phyloP scores from a whole-genome alignment of 306 rosid genomes.

The Begonia loranthoides region DNA sequence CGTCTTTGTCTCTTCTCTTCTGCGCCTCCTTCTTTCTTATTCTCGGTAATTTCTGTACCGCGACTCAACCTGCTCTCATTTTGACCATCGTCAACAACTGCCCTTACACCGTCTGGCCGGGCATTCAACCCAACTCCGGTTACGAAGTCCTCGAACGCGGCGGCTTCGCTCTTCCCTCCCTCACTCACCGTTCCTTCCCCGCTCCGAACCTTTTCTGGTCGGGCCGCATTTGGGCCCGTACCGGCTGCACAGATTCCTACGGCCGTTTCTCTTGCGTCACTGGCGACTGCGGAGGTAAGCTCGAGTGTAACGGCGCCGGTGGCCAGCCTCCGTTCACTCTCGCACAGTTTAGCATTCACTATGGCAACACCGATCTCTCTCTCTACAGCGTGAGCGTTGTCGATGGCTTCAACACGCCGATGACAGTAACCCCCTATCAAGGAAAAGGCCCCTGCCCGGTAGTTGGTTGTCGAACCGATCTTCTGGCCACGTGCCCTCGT shows the following conservation, averaged over 20 bases:
- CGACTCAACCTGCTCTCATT: slow-evolving; percentile 12
- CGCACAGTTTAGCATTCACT: slow-evolving; percentile 54
- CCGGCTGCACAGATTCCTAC: slow-evolving; percentile 34
- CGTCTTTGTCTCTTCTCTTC: background rate
- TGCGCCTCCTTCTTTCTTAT: slow-evolving; percentile 1
- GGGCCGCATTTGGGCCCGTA: slow-evolving; percentile 92
- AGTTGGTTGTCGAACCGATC: slow-evolving; percentile 49
- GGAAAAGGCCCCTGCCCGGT: slow-evolving; percentile 80
- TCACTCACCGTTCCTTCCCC: slow-evolving; percentile 65
- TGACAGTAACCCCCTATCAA: slow-evolving; percentile 83
- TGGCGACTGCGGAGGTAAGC: slow-evolving; percentile 74
- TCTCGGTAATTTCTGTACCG: slow-evolving; percentile 8
- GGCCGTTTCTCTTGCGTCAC: slow-evolving; percentile 42
- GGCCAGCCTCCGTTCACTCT: slow-evolving; percentile 50
- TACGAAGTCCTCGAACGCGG: slow-evolving; percentile 50
- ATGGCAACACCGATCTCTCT: slow-evolving; percentile 40
- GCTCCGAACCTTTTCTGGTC: slow-evolving; percentile 69
- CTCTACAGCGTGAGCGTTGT: slow-evolving; percentile 88
- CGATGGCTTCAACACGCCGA: slow-evolving; percentile 67
- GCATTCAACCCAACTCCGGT: slow-evolving; percentile 77
- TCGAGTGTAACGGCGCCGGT: slow-evolving; percentile 61
- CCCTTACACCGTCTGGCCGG: slow-evolving; percentile 87
- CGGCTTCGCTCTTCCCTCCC: slow-evolving; percentile 48
- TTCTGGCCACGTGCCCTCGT: slow-evolving; percentile 56
- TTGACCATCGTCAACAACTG: slow-evolving; percentile 91